Conservation (phyloP, 2,329 filamentous ascomycete species). For the Penicillium sp. region DNA sequence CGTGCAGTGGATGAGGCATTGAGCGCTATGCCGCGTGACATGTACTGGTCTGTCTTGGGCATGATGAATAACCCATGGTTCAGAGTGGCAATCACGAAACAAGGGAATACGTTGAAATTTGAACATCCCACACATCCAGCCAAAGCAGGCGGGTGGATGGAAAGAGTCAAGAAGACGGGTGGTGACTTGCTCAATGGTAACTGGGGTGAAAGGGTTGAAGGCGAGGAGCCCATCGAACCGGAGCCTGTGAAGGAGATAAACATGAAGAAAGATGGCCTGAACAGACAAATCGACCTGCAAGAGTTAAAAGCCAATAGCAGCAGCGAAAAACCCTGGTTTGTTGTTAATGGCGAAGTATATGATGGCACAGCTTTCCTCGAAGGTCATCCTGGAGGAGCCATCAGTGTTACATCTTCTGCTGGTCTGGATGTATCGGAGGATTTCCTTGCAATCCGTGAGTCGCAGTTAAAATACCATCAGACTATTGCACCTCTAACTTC, state of each 20-base stretch:
- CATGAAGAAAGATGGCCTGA: slow-evolving; percentile 70
- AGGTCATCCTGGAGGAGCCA: slow-evolving; percentile 79
- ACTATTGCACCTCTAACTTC: slow-evolving; percentile 23
- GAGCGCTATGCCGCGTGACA: slow-evolving; percentile 81
- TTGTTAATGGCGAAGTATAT: slow-evolving; percentile 84
- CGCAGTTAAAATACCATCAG: neutral
- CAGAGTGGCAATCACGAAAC: slow-evolving; percentile 70
- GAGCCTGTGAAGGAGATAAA: slow-evolving; percentile 64
- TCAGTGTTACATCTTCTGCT: slow-evolving; percentile 79
- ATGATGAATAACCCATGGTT: slow-evolving; percentile 99
- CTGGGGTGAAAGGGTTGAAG: slow-evolving; percentile 72
- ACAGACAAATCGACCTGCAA: slow-evolving; percentile 63
- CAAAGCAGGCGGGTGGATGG: slow-evolving; percentile 87
- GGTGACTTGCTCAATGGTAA: slow-evolving; percentile 76
- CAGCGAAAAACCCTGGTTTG: slow-evolving; percentile 74
- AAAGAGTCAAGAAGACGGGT: slow-evolving; percentile 76
- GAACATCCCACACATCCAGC: slow-evolving; percentile 86
- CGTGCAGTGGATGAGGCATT: slow-evolving; percentile 88
- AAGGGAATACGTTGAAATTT: slow-evolving; percentile 65
- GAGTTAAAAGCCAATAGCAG: slow-evolving; percentile 68
- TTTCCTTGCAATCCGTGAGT: slow-evolving; percentile 85
- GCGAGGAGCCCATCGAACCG: slow-evolving; percentile 40
- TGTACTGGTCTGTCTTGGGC: slow-evolving; percentile 92
- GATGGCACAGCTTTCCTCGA: slow-evolving; percentile 78
- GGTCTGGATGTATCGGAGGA: slow-evolving; percentile 81